Base-by-base conservation (phyloP, 192 early-diverging fungal species). In the Coemansia sp. region DNA sequence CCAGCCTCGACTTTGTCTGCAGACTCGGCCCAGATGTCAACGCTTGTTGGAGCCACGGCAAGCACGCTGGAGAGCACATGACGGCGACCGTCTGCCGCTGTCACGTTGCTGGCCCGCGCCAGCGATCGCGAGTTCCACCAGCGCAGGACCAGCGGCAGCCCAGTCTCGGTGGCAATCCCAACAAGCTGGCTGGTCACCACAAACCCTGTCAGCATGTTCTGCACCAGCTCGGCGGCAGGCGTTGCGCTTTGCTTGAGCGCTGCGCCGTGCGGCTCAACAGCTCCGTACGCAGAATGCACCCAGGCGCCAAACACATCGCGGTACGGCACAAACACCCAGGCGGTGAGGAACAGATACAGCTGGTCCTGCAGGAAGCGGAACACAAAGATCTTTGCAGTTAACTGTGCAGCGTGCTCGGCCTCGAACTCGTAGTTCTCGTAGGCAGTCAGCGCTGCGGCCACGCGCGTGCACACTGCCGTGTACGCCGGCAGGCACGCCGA, bases 261-360 rank as follows among this genome's bases (percentile, higher is more conserved):
- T 19, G 32, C 56, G 19, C 57, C 62, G 65, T 21, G 46, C 23
- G 32, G n/a, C n/a, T n/a, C n/a, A n/a, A n/a, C n/a, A n/a, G n/a
- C n/a, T n/a, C 35, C 45, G 24, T 68, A 77, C 33, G 58, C 52
- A 12, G 49, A 27, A 30, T 50, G 60, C 31, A 90, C 68, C 50
- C 65, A 81, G 16, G 73, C 58, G 28, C 87, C 83, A 57, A 97
- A 78, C 16, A 70, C 55, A 31, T 88, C 84, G 30, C 86, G 87
- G 56, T 91, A 84, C 1, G 95, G 95, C 67, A 97, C 92, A 71
- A 92, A 91, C 25, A 94, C 62, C 83, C 89, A 92, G 5, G 89
- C 91, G n/a, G 87, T 89, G 71, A 95, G 76, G 44, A 95, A 87
- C 62, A 95, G 81, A 10, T 92, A 89, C 14, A 95, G 80, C 69